Conservation (phyloP, 1,284 basidiomycete genomes). For the Apiotrichum porosum region DNA sequence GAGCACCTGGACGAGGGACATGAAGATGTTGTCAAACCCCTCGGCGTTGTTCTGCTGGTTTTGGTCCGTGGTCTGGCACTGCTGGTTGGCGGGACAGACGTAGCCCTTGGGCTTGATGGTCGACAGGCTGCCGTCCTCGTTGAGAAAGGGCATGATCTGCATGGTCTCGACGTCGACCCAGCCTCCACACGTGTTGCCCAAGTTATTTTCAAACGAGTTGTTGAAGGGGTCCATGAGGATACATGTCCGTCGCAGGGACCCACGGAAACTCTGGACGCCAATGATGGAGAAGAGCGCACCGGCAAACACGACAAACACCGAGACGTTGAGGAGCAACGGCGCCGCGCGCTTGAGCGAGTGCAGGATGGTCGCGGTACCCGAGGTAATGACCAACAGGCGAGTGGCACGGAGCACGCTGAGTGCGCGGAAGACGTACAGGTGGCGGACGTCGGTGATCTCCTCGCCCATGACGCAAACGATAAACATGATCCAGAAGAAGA, state of each 20-base stretch:
- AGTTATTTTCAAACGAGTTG: conserved; percentile 27
- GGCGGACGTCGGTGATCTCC: conserved; percentile 60
- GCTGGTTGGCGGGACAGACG: conserved; percentile 74
- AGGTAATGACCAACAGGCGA: conserved; percentile 79
- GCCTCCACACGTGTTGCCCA: conserved; percentile 62
- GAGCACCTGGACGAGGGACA: conserved; percentile 74
- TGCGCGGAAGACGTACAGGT: conserved; percentile 85
- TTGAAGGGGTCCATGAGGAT: conserved; percentile 47
- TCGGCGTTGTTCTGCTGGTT: conserved; percentile 69
- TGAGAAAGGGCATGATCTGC: conserved; percentile 26
- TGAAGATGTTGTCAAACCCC: conserved; percentile 88
- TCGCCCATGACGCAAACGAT: conserved; percentile 60
- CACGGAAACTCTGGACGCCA: conserved; percentile 83
- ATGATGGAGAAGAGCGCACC: conserved; percentile 86
- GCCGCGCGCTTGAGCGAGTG: conserved; percentile 85
- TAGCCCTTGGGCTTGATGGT: conserved; percentile 64
- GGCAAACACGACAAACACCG: conserved; percentile 87
- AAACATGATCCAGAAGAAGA: conserved; percentile 59
- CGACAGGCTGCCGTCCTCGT: conserved; percentile 37
- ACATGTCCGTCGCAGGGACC: conserved; percentile 64
- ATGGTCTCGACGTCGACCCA: conserved; percentile 61
- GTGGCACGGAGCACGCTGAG: conserved; percentile 81
- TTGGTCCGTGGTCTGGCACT: conserved; percentile 54
- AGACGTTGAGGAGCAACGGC: conserved; percentile 79
- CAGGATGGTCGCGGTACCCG: conserved; percentile 92